Evolutionary conservation across 495 filamentous ascomycete genomes (phyloP), one percentile per base, ranked within the genome.

Genomic region (Penicillium simplicissimum): DNA sequence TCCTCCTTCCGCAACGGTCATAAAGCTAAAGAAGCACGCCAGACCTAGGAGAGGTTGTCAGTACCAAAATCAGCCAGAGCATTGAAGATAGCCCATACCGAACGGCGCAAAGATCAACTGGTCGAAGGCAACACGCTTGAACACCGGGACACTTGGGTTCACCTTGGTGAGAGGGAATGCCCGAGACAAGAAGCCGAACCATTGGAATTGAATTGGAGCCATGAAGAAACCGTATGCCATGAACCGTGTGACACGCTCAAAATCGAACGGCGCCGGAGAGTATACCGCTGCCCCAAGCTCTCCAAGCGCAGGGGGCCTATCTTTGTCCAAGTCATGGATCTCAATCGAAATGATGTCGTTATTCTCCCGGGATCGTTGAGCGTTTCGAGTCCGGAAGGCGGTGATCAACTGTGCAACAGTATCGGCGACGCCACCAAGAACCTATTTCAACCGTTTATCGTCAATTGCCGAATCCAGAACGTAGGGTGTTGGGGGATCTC

Each of bases 201-300:
- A 99, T 69, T 90, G 89, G 77, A 96, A 96, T 73, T 97, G 93
- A n/a, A 98, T 64, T 8, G 95, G 96, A 11, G 96, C 92, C 88
- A 98, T 96, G 66, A 89, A 82, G 79, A 97, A 98, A 63, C 93
- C 93, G 71, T 96, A 99, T 0, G 89, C 87, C 89, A 97, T 96
- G 80, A 99, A 99, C 31, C 96, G 78, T 7, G 90, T 92, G 62
- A 97, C 75, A 37, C 96, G 85, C 74, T 96, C 93, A 68, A 98
- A 98, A 72, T 98, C 95, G 74, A 99, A 98, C 0, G 92, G 88
- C 19, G 93, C 89, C 14, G 91, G 88, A 15, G 88, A 56, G 43
- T 77, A 77, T 35, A 82, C 86, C 1, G 87, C 81, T 48, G 87
- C 87, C 36, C 93, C 89, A 23, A 92, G 66, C 33, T 93, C 90